Conservation (phyloP, 2,329 filamentous ascomycete species). For the Cytospora piceicola region DNA sequence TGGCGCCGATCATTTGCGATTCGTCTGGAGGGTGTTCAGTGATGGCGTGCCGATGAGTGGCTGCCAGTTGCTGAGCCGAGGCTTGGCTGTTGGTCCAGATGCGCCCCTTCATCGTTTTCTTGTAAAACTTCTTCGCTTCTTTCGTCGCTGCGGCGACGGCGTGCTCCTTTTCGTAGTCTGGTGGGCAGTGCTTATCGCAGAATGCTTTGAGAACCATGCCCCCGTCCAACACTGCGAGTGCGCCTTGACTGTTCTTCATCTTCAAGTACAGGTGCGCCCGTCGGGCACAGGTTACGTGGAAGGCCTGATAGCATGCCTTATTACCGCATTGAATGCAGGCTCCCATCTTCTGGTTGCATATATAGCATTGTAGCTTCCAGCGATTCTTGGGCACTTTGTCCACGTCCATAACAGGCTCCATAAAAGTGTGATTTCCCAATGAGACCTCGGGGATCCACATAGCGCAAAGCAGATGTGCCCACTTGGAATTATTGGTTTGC, state of each 20-base stretch:
- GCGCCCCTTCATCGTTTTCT: constrained; percentile 82
- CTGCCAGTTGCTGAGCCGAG: constrained; percentile 79
- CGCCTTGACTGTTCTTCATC: constrained; percentile 92
- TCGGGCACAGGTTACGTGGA: constrained; percentile 94
- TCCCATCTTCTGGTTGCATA: constrained; percentile 96
- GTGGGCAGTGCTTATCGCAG: constrained; percentile 92
- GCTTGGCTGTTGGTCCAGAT: constrained; percentile 92
- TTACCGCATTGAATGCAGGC: constrained; percentile 98
- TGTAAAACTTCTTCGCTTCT: constrained; percentile 87
- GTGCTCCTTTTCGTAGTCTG: constrained; percentile 86
- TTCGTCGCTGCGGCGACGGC: constrained; percentile 78
- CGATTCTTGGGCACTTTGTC: constrained; percentile 94
- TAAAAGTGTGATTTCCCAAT: constrained; percentile 92
- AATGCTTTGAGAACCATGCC: constrained; percentile 88
- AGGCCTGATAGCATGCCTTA: constrained; percentile 95
- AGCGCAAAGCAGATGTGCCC: constrained; percentile 94
- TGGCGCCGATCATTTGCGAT: constrained; percentile 80
- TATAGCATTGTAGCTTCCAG: constrained; percentile 94
- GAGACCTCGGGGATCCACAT: constrained; percentile 99
- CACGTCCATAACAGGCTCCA: constrained; percentile 97
- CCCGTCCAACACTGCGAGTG: constrained; percentile 75
- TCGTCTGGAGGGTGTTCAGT: constrained; percentile 78
- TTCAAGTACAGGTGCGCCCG: constrained; percentile 86
- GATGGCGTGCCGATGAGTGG: constrained; percentile 65
- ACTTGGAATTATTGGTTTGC: constrained; percentile 93